Base-by-base conservation (phyloP, 305 asterid genomes). In the Fraxinus nigra region DNA sequence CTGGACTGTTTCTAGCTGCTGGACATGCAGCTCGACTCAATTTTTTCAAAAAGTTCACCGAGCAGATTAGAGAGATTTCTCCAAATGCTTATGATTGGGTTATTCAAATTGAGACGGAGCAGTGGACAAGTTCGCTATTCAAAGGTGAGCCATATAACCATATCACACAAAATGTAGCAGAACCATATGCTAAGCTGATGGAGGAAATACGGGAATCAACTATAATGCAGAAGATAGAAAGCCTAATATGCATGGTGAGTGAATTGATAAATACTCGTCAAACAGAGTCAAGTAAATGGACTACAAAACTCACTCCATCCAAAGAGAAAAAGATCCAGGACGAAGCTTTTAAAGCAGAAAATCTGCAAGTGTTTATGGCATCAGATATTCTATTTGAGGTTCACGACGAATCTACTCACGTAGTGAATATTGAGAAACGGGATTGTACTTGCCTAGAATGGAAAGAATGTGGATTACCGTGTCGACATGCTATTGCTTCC, bases 381-480 rank as follows among this genome's bases (percentile, higher is more conserved):
- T 93, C 98, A 5, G 95, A 91, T 63, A 87, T 86, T 78, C 83
- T 95, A 61, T 92, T 89, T 56, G 99, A 94, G 93, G 99, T 95
- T 79, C 97, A 92, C 22, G 98, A 95, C 83, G 96, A 94, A 61
- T 91, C 91, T 33, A 91, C 92, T 32, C 98, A 95, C 43, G 98
- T 95, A 0, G 97, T 95, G 75, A 84, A 95, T 84, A 87, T 89
- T 67, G 93, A 90, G 86, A 91, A 80, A 73, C 82, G 83, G 86
- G 95, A 92, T 35, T 95, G 99, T 90, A 94, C 97, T 80, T 95
- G 99, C 91, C 88, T 92, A 24, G 96, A 89, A 84, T 95, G 99
- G 99, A 91, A 85, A 79, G 86, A 79, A 34, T 85, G 80, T 20
- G 92, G 93, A 35, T 51, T 94, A 28, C 99, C 98, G 24, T 95